These are phyloP conservation scores for Coemansia sp. DNA, from an alignment of 192 early-diverging fungal species.

Conservation along the genomic window DNA sequence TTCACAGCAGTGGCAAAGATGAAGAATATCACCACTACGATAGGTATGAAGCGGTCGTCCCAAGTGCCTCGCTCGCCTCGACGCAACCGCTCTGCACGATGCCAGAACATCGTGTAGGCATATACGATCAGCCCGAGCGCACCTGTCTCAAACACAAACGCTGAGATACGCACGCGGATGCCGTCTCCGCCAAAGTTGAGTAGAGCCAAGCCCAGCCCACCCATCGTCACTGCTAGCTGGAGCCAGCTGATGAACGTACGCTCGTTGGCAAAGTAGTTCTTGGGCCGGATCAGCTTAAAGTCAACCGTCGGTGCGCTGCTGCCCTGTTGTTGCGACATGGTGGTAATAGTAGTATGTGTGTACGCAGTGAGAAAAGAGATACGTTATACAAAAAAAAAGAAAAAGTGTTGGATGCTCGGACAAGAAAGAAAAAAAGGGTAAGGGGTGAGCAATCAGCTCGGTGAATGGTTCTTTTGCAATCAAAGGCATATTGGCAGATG, in stretches of 20 bases:
- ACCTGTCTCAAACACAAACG: conserved; percentile 53
- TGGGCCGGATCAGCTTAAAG: conserved; percentile 59
- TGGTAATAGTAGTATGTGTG: background rate
- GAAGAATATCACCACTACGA: conserved; percentile 54
- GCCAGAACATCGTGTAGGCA: conserved; percentile 55
- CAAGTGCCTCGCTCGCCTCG: conserved; percentile 56
- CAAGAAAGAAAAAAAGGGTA: background rate
- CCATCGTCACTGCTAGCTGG: conserved; percentile 68
- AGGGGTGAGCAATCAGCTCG: background rate
- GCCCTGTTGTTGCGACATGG: conserved; percentile 22
- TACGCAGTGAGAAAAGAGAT: background rate
- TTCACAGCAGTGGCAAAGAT: conserved; percentile 55
- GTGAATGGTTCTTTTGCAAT: background rate
- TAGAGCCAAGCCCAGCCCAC: conserved; percentile 67
- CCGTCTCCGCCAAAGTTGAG: conserved; percentile 65
- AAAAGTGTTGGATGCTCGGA: background rate
- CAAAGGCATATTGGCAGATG: background rate
- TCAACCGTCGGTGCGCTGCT: conserved; percentile 30
- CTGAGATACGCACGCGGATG: conserved; percentile 52
- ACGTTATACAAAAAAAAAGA: background rate
- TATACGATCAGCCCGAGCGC: conserved; percentile 56
- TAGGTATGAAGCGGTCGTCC: conserved; percentile 52
- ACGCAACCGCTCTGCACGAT: conserved; percentile 48
- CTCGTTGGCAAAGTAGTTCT: conserved; percentile 90
- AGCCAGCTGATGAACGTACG: conserved; percentile 86